Evolutionary conservation across 441 rosid species (phyloP).

Genomic region (Daphne laureola): DNA sequence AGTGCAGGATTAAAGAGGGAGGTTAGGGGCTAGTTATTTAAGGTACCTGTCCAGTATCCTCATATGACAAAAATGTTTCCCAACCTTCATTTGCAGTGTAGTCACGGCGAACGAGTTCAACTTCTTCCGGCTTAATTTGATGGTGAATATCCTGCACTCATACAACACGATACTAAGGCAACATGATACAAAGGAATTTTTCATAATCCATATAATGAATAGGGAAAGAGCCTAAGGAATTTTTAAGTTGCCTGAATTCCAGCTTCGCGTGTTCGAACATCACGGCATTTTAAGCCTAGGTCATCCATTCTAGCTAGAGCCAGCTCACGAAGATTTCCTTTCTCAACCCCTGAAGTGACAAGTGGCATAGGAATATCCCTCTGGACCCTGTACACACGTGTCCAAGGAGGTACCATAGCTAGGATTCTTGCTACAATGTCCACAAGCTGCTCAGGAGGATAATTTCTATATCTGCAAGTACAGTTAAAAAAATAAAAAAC

Average conservation of each 20-base stretch:
- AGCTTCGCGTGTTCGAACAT: slow-evolving; percentile 98
- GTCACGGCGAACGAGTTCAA: slow-evolving; percentile 98
- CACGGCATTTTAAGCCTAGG: slow-evolving; percentile 94
- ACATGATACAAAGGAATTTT: slow-evolving; percentile 7
- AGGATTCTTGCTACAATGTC: slow-evolving; percentile 96
- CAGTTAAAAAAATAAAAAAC: slow-evolving; percentile 1
- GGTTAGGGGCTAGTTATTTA: background rate
- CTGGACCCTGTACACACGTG: slow-evolving; percentile 98
- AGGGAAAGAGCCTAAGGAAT: slow-evolving; percentile 2
- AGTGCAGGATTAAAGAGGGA: slow-evolving; percentile 4
- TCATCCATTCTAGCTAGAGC: slow-evolving; percentile 98
- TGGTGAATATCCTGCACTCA: slow-evolving; percentile 82
- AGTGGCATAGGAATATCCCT: slow-evolving; percentile 98
- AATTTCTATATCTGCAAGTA: slow-evolving; percentile 66
- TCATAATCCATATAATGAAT: slow-evolving; percentile 8
- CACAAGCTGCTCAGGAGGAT: slow-evolving; percentile 97
- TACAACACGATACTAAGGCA: slow-evolving; percentile 11
- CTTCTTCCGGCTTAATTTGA: slow-evolving; percentile 92
- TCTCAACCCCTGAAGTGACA: slow-evolving; percentile 98
- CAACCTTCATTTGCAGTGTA: slow-evolving; percentile 97
- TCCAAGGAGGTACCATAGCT: slow-evolving; percentile 99
- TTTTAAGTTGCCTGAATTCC: slow-evolving; percentile 75
- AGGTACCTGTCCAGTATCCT: slow-evolving; percentile 87
- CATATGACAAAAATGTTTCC: slow-evolving; percentile 96
- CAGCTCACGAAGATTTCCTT: slow-evolving; percentile 97